A percentile compares a stretch with the other conserved stretches of the same genome.
These are phyloP conservation scores for Pseudopyricularia javanii DNA, from an alignment of 2,329 filamentous ascomycete genomes.

Conservation along the genomic window DNA sequence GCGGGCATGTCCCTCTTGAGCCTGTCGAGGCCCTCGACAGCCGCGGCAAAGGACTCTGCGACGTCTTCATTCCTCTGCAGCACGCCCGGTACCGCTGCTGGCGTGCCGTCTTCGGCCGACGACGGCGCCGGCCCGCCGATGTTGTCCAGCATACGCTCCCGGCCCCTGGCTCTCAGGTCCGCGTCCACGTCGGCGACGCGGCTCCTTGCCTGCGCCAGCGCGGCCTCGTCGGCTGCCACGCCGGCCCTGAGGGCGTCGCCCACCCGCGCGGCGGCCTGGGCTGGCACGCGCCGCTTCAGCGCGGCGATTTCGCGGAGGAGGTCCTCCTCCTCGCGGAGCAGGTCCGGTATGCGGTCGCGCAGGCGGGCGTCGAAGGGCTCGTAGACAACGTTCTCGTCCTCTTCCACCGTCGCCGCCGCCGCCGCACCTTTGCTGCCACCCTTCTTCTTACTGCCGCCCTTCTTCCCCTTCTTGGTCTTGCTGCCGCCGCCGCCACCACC, in stretches of 20 bases:
- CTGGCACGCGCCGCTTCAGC: constrained; percentile 42
- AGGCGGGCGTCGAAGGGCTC: constrained; percentile 49
- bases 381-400: constrained; percentile 28
- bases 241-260: constrained; percentile 25
- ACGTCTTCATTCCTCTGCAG: constrained; percentile 34
- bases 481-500: neutral
- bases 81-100: constrained; percentile 15
- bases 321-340: constrained; percentile 50
- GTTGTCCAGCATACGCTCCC: constrained; percentile 4
- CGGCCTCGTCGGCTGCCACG: constrained; percentile 33
- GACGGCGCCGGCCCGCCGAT: constrained; percentile 7
- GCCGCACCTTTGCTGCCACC: neutral
- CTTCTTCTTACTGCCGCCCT: neutral
- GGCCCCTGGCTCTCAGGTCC: constrained; percentile 7
- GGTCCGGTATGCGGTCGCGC: constrained; percentile 44
- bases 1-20: constrained; percentile 49
- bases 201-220: constrained; percentile 18
- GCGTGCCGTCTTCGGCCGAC: constrained; percentile 7
- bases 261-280: constrained; percentile 27
- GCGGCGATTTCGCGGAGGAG: constrained; percentile 50
- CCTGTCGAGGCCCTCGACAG: constrained; percentile 36
- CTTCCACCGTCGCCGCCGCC: neutral
- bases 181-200: constrained; percentile 5
- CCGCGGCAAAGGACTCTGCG: constrained; percentile 30
- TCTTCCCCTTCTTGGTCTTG: neutral